phyloP scores from a whole-genome alignment of 306 rosid species.

The Comarum palustre region DNA sequence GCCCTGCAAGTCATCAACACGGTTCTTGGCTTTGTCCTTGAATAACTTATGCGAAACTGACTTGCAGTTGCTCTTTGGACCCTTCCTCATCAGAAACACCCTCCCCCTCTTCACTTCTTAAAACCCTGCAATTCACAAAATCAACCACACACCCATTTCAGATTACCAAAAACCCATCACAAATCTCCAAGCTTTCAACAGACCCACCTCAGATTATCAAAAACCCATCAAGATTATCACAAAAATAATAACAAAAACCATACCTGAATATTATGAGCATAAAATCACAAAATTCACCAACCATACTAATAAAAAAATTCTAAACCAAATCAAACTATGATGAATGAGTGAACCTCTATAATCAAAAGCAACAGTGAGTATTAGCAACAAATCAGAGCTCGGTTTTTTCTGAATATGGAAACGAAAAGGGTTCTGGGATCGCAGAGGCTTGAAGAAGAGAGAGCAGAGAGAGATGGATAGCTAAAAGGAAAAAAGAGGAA shows the following conservation, averaged over 20 bases:
- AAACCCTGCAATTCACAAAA: constrained; percentile 38
- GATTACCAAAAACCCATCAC: constrained; percentile 11
- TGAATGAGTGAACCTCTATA: constrained; percentile 8
- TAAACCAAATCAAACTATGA: not conserved
- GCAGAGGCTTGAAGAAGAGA: constrained; percentile 5
- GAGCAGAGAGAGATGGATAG: constrained; percentile 10
- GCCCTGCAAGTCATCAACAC: constrained; percentile 89
- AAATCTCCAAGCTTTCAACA: not conserved
- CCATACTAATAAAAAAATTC: not conserved
- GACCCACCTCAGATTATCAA: constrained; percentile 18
- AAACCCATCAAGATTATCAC: constrained; percentile 6
- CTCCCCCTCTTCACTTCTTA: constrained; percentile 29
- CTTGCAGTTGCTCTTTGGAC: constrained; percentile 86
- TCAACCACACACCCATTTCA: constrained; percentile 26
- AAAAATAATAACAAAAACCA: constrained; percentile 11
- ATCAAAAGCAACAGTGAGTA: constrained; percentile 13
- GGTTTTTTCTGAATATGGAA: not conserved
- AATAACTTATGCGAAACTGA: constrained; percentile 83
- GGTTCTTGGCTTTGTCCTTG: constrained; percentile 96
- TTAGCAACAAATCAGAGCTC: not conserved
- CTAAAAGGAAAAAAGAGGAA: constrained; percentile 17
- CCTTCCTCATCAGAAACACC: constrained; percentile 68
- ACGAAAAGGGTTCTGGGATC: not conserved
- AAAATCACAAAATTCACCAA: not conserved
- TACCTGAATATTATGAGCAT: not conserved